These are phyloP conservation scores for Flaveria linearis DNA, from an alignment of 129 eudicot species.

Conservation along the genomic window DNA sequence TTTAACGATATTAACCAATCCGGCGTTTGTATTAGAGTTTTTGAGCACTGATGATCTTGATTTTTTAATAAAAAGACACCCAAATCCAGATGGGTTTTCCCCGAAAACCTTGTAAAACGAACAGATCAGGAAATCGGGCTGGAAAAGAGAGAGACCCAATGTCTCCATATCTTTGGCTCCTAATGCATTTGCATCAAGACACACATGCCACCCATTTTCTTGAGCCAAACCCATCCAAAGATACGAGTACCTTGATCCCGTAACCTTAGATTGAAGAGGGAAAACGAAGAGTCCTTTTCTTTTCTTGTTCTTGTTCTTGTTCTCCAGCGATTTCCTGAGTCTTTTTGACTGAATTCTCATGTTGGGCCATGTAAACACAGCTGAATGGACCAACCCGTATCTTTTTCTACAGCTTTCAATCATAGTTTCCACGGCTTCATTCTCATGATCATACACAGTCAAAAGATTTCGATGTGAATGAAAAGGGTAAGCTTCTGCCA, in stretches of 20 bases:
- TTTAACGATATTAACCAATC: conserved; percentile 56
- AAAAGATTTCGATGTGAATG: conserved; percentile 52
- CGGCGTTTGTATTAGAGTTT: conserved; percentile 46
- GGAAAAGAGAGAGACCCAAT: conserved; percentile 73
- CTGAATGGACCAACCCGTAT: conserved; percentile 54
- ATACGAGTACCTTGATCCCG: conserved; percentile 72
- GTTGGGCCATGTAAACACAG: conserved; percentile 77
- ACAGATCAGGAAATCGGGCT: conserved; percentile 75
- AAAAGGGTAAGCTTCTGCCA: conserved; percentile 76
- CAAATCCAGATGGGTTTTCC: conserved; percentile 82
- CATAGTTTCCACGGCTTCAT: conserved; percentile 68
- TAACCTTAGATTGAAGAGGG: conserved; percentile 76
- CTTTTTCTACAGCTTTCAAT: conserved; percentile 46
- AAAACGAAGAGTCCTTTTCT: conserved; percentile 73
- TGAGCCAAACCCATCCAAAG: conserved; percentile 81
- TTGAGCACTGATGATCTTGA: conserved; percentile 47
- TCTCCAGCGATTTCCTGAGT: conserved; percentile 46
- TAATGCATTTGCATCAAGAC: conserved; percentile 77
- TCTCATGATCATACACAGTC: conserved; percentile 69
- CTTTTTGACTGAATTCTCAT: conserved; percentile 58
- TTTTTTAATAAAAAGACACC: conserved; percentile 75
- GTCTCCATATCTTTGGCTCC: conserved; percentile 94
- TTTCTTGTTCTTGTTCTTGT: conserved; percentile 44
- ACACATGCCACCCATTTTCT: conserved; percentile 87
- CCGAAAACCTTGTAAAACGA: conserved; percentile 87